Base-by-base conservation (phyloP, 2,329 filamentous ascomycete species). In the Balansia obtecta region DNA sequence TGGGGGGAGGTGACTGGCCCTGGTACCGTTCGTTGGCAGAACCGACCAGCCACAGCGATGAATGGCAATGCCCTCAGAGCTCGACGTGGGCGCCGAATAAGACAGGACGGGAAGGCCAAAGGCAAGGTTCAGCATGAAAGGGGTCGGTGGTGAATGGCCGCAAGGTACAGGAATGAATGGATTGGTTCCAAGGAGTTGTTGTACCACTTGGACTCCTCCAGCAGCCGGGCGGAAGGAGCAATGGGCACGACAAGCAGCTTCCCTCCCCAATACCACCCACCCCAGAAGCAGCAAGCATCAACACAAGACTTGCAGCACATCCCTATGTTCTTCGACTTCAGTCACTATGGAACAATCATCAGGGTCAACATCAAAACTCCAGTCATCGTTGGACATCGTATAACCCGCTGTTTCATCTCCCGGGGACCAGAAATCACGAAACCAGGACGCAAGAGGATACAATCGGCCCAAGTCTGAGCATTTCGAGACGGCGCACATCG, bases 401-500 rank as follows among this genome's bases (percentile, higher is more conserved):
- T 18, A 16, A 71, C 77, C 44, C 30, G 33, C 33, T 13, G 16
- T 27, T 46, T 63, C 78, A 45, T 77, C 75, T 1, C 79, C 79
- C 79, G 77, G 69, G 75, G 76, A 59, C 71, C 72, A 13, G 72
- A 78, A 57, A 74, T 75, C 4, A 12, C 4, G 15, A 15, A 10
- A 37, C 9, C 11, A 37, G 34, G 15, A 11, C 9, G 34, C 3
- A 12, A 37, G 34, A 2, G 7, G 13, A 11, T 5, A 12, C 34
- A 12, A 15, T 37, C 34, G 13, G 34, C 34, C 34, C 1, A 37
- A 37, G 34, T 9, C 73, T 2, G 75, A 79, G 57, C 71, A 79
- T 1, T 69, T 77, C 12, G 63, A 73, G 38, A 63, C 79, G 38
- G 75, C 75, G 20, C 79, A 79, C 58, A 76, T 76, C 49, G 27